A percentile compares a stretch with the other conserved stretches of the same genome.
Conservation (phyloP, 1,284 basidiomycete genomes). For the Microbotryum silenes-acaulis region DNA sequence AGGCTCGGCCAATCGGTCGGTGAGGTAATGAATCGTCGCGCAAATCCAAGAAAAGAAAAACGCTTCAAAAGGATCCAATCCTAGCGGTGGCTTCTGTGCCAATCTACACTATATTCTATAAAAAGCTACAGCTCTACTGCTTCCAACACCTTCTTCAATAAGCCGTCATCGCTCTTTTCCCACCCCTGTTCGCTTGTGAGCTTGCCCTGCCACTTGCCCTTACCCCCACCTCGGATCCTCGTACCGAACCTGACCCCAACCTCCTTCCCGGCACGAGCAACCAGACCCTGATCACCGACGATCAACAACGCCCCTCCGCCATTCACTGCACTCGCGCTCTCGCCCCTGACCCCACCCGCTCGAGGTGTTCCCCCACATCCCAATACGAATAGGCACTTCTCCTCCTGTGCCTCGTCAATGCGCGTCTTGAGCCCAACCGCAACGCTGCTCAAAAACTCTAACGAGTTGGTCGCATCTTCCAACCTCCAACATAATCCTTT, state of each 20-base stretch:
- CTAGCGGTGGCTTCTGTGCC: no score
- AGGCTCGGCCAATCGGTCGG: no score
- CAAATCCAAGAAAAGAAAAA: no score
- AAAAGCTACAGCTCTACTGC: neutral
- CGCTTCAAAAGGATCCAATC: no score
- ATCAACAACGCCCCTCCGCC: conserved; percentile 26
- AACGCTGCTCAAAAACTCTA: conserved; percentile 56
- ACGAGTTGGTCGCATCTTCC: conserved; percentile 55
- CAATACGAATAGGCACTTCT: conserved; percentile 51
- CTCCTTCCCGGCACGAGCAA: conserved; percentile 21
- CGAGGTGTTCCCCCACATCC: conserved; percentile 46
- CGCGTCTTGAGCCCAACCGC: conserved; percentile 47
- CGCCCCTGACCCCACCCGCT: neutral
- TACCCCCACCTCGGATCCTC: conserved; percentile 34
- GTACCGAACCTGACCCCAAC: conserved; percentile 14
- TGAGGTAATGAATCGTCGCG: no score
- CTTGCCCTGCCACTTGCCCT: conserved; percentile 36
- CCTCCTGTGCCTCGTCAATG: conserved; percentile 34
- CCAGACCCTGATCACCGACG: conserved; percentile 16
- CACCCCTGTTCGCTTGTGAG: conserved; percentile 16
- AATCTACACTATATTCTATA: no score
- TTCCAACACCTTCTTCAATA: conserved; percentile 6
- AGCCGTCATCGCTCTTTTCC: conserved; percentile 16
- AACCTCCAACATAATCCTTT: conserved; percentile 45
- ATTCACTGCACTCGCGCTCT: conserved; percentile 9